A percentile compares a stretch with the other conserved stretches of the same genome.
Evolutionary conservation across 495 filamentous ascomycete genomes (phyloP).

Genomic region (Podospora pseudopauciseta): DNA sequence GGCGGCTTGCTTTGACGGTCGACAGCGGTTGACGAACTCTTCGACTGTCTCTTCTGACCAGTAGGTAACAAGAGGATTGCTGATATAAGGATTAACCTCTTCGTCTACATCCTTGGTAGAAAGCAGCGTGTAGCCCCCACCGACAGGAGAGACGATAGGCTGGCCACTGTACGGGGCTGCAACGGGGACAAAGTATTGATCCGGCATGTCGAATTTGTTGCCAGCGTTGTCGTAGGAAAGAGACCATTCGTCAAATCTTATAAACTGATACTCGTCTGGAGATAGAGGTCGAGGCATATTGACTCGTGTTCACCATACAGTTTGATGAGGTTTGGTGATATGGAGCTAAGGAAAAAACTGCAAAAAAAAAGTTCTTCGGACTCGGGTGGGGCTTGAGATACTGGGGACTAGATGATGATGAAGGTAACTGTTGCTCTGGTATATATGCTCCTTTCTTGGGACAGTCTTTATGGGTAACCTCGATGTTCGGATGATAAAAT

Average conservation of each 20-base stretch:
- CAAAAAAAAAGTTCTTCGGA: background rate
- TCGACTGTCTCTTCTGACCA: background rate
- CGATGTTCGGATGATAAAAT: too few relatives aligned
- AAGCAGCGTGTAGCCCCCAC: background rate
- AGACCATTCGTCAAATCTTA: background rate
- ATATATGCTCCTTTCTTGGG: too few relatives aligned
- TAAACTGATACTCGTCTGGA: background rate
- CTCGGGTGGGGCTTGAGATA: background rate
- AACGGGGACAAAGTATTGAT: too few relatives aligned
- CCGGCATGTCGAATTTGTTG: too few relatives aligned
- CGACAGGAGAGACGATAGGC: background rate
- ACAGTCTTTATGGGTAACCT: too few relatives aligned
- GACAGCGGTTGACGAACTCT: background rate
- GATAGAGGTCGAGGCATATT: background rate
- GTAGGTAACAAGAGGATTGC: background rate
- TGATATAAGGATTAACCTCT: background rate
- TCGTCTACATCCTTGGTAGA: background rate
- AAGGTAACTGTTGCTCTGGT: too few relatives aligned
- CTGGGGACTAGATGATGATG: background rate
- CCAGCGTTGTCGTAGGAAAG: too few relatives aligned
- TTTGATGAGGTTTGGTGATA: background rate
- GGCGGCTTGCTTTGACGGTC: background rate
- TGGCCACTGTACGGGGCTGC: too few relatives aligned
- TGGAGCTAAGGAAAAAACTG: background rate
- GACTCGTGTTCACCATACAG: background rate